A percentile compares a stretch with the other conserved stretches of the same genome.
These are phyloP conservation scores for Turritis glabra DNA, from an alignment of 345 rosid genomes.

Conservation along the genomic window DNA sequence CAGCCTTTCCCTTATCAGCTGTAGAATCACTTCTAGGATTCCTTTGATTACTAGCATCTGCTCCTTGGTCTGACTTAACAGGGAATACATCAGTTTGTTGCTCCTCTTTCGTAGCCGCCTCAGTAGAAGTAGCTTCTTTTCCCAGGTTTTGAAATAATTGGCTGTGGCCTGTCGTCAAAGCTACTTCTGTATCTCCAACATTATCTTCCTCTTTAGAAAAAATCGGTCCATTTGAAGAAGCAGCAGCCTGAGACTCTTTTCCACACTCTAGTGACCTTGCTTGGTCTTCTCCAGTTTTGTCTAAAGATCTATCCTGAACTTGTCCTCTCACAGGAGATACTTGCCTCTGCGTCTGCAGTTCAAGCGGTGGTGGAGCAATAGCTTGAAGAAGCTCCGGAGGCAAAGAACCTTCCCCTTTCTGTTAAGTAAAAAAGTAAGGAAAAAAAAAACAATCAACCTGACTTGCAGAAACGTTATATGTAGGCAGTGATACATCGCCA, in stretches of 20 bases:
- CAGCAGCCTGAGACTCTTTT: slow-evolving; percentile 53
- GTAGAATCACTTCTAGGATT: slow-evolving; percentile 61
- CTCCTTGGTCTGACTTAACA: slow-evolving; percentile 75
- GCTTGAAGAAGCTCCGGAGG: slow-evolving; percentile 95
- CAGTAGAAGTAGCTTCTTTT: slow-evolving; percentile 53
- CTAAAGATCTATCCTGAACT: slow-evolving; percentile 61
- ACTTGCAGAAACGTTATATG: slow-evolving; percentile 6
- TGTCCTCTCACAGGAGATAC: slow-evolving; percentile 55
- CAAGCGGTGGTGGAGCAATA: slow-evolving; percentile 90
- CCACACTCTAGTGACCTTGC: slow-evolving; percentile 54
- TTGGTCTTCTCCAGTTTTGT: slow-evolving; percentile 62
- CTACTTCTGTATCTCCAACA: slow-evolving; percentile 63
- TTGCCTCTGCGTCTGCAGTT: slow-evolving; percentile 57
- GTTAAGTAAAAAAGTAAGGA: slow-evolving; percentile 39
- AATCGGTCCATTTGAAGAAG: slow-evolving; percentile 49
- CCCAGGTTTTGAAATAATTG: slow-evolving; percentile 47
- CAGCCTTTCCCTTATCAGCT: slow-evolving; percentile 73
- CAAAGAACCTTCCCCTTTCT: slow-evolving; percentile 94
- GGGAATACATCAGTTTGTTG: slow-evolving; percentile 56
- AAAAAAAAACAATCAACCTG: slow-evolving; percentile 8
- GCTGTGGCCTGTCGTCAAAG: slow-evolving; percentile 46
- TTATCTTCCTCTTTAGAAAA: slow-evolving; percentile 61
- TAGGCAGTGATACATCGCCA: neutral
- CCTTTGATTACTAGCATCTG: slow-evolving; percentile 58
- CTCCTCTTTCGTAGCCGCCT: slow-evolving; percentile 67